Base-by-base conservation (phyloP, 257 asterid species). In the Rubia yunnanensis region DNA sequence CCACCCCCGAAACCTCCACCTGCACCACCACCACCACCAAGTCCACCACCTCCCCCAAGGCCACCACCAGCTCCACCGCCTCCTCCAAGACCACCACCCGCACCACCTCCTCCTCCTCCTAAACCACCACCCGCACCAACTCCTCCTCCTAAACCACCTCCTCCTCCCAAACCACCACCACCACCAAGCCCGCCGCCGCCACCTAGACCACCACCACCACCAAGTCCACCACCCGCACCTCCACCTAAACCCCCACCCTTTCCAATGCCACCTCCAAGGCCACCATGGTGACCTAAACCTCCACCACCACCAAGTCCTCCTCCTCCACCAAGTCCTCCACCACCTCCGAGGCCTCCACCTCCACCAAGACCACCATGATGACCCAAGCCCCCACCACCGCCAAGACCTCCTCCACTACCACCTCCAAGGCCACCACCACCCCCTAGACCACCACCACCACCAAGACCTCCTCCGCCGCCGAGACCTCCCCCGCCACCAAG, bases 401-500 rank as follows among this genome's bases (percentile, higher is more conserved):
- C 77, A 0, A 22, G 57, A 3, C 69, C 74, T 4, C 74, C 74
- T 0, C 70, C 70, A 5, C 46, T 1, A 2, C 72, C 72, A 7
- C 78, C 81, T 18, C 63, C 69, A 0, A 44, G 6, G 1, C 78
- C 78, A 0, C 71, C 74, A 1, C 74, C 72, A 0, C 66, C 67
- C 0, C 80, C 80, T 0, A 52, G 10, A 3, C 85, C 85, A 15
- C 63, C 74, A 0, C 79, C 75, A 2, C 22, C 66, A 0, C 70
- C 75, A 0, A 44, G 5, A 3, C 77, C 77, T 0, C 81, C 72
- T 0, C 86, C 86, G 0, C 59, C 82, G 13, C 79, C 86, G 0
- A 64, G 50, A 0, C 85, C 85, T 3, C 70, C 73, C 0, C 79
- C 78, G 0, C 76, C 82, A 18, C 84, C 74, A 7, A 65, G 75